Conservation (phyloP, 176 grass and related monocot species). For the Alopecurus myosuroides region DNA sequence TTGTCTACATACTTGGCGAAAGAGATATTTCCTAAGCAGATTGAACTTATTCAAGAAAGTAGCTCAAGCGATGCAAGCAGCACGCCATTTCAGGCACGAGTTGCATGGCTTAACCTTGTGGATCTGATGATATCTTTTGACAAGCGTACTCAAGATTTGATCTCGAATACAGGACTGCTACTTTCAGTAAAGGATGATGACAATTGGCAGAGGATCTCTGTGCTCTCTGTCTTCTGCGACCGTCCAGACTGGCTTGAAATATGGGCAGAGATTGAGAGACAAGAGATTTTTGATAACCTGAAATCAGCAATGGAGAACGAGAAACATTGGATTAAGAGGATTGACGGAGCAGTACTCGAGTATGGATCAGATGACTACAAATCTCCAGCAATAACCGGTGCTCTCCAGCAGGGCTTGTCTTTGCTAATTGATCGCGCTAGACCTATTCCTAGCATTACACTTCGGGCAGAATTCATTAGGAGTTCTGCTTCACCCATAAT, state of each 20-base stretch:
- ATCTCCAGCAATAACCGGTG: slow-evolving; percentile 50
- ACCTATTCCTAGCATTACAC: slow-evolving; percentile 60
- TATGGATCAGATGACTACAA: slow-evolving; percentile 72
- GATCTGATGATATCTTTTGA: slow-evolving; percentile 97
- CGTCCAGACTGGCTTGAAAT: slow-evolving; percentile 85
- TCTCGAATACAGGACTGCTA: slow-evolving; percentile 54
- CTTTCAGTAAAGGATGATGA: slow-evolving; percentile 71
- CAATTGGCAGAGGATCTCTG: slow-evolving; percentile 68
- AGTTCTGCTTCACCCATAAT: slow-evolving; percentile 57
- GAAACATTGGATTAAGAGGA: slow-evolving; percentile 61
- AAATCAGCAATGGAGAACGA: slow-evolving; percentile 57
- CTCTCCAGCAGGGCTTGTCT: slow-evolving; percentile 54
- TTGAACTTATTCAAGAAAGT: slow-evolving; percentile 64
- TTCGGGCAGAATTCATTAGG: slow-evolving; percentile 75
- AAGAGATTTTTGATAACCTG: slow-evolving; percentile 55
- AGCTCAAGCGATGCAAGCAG: slow-evolving; percentile 21
- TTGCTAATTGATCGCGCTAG: slow-evolving; percentile 70
- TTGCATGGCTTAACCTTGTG: slow-evolving; percentile 83
- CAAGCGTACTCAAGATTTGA: slow-evolving; percentile 70
- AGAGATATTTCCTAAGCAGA: slow-evolving; percentile 77
- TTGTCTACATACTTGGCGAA: slow-evolving; percentile 80
- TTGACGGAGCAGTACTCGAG: slow-evolving; percentile 40
- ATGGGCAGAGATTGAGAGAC: slow-evolving; percentile 86
- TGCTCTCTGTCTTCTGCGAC: slow-evolving; percentile 81
- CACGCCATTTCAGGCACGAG: slow-evolving; percentile 29